Evolutionary conservation across 768 basidiomycete species (phyloP).

Genomic region (Macrocybe gigantea): DNA sequence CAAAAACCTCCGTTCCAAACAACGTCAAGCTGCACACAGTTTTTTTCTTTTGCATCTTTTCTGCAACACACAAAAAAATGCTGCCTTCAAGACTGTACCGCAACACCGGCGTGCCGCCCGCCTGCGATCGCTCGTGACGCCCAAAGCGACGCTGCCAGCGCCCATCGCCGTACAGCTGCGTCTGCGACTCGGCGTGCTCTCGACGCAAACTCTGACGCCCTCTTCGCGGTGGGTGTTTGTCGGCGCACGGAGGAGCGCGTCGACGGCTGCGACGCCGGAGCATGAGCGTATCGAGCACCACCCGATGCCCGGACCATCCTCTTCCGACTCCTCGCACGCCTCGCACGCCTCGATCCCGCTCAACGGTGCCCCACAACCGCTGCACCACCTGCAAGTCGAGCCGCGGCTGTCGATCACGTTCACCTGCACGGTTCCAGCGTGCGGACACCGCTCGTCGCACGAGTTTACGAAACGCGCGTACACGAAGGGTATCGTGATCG

Average conservation of each 20-base stretch:
- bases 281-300: not conserved
- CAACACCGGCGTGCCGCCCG: slow-evolving; percentile 37
- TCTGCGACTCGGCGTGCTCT: slow-evolving; percentile 20
- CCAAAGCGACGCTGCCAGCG: slow-evolving; percentile 28
- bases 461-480: slow-evolving; percentile 84
- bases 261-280: not conserved
- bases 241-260: not conserved
- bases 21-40: too few relatives aligned
- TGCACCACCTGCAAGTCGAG: slow-evolving; percentile 22
- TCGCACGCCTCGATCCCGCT: slow-evolving; percentile 14
- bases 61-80: slow-evolving; percentile 20
- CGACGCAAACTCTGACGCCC: slow-evolving; percentile 4
- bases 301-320: slow-evolving; percentile 1
- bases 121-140: slow-evolving; percentile 34
- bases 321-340: slow-evolving; percentile 7
- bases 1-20: too few relatives aligned
- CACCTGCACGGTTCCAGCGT: slow-evolving; percentile 76
- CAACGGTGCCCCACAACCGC: slow-evolving; percentile 24
- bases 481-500: slow-evolving; percentile 81
- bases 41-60: too few relatives aligned
- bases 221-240: slow-evolving; percentile 1
- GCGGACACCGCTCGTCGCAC: slow-evolving; percentile 76
- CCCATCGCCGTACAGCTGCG: slow-evolving; percentile 27
- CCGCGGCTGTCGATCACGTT: slow-evolving; percentile 74
- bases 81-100: slow-evolving; percentile 40